Percentiles rank a stretch among this genome's conserved stretches.
These are phyloP conservation scores for Evernia prunastri DNA, from an alignment of 495 filamentous ascomycete genomes.

Conservation along the genomic window DNA sequence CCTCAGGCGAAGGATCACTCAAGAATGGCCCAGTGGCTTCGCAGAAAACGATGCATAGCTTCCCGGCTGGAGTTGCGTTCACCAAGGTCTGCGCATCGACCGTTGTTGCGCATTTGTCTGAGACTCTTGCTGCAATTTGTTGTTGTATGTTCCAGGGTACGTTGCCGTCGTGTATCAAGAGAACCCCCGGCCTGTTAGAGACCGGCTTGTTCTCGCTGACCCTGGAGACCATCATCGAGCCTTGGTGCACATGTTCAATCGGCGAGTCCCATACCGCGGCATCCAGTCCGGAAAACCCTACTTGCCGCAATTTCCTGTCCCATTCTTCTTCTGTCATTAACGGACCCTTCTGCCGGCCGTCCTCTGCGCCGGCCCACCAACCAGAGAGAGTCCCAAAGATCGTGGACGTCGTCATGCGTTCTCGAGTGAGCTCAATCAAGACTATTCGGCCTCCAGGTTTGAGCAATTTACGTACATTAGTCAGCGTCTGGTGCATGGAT, in stretches of 20 bases:
- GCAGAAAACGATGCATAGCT: slow-evolving; percentile 30
- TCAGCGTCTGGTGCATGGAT: slow-evolving; percentile 36
- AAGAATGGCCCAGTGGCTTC: slow-evolving; percentile 18
- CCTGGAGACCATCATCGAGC: slow-evolving; percentile 16
- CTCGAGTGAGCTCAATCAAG: slow-evolving; percentile 22
- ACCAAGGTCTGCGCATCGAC: slow-evolving; percentile 13
- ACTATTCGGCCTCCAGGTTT: slow-evolving; percentile 27
- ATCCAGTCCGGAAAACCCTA: slow-evolving; percentile 18
- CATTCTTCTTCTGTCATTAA: slow-evolving; percentile 22
- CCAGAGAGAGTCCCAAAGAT: slow-evolving; percentile 25
- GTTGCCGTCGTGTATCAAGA: slow-evolving; percentile 23
- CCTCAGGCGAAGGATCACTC: background rate
- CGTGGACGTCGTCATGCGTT: slow-evolving; percentile 7
- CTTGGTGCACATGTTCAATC: slow-evolving; percentile 12
- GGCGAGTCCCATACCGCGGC: slow-evolving; percentile 8
- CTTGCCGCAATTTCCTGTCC: slow-evolving; percentile 13
- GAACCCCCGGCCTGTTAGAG: slow-evolving; percentile 22
- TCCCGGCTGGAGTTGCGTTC: slow-evolving; percentile 18
- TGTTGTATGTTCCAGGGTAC: background rate
- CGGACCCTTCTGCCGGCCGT: slow-evolving; percentile 18
- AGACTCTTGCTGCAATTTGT: background rate
- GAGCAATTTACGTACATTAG: slow-evolving; percentile 29
- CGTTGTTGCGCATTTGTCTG: background rate
- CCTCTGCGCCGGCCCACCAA: slow-evolving; percentile 28
- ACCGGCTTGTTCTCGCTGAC: background rate